Evolutionary conservation across 2,329 filamentous ascomycete species (phyloP).

Genomic region (Aurifilum marmelostoma): DNA sequence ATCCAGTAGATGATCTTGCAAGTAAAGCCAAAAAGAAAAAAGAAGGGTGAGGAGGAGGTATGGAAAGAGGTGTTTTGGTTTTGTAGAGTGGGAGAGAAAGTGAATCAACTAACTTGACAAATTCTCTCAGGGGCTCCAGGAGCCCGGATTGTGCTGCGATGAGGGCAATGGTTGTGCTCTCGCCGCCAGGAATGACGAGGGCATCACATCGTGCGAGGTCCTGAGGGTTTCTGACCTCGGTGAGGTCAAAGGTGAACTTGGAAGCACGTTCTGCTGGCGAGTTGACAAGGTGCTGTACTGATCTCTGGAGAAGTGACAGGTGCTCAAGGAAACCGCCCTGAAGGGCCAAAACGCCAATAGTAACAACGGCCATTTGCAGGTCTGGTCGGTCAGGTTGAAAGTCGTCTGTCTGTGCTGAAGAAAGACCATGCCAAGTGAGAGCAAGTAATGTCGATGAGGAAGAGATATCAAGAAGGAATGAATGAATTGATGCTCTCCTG

Average conservation of each 20-base stretch:
- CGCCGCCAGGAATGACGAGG: constrained; percentile 88
- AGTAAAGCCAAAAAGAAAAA: no score
- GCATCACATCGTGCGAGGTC: constrained; percentile 77
- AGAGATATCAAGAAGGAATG: background rate
- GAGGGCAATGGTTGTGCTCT: constrained; percentile 91
- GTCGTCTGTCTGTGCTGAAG: background rate
- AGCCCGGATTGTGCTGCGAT: constrained; percentile 81
- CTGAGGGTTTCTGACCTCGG: constrained; percentile 76
- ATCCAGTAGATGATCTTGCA: background rate
- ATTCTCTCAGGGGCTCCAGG: constrained; percentile 81
- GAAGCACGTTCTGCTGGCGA: constrained; percentile 28
- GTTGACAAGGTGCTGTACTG: constrained; percentile 55
- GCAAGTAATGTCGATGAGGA: background rate
- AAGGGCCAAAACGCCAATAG: constrained; percentile 70
- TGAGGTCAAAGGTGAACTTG: constrained; percentile 58
- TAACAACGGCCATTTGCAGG: constrained; percentile 45
- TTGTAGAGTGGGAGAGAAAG: no score
- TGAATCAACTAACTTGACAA: constrained; percentile 90
- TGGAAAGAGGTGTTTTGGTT: no score
- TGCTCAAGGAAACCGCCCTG: constrained; percentile 96
- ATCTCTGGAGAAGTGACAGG: constrained; percentile 72
- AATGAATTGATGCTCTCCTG: background rate
- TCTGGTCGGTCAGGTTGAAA: background rate
- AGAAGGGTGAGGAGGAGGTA: background rate
- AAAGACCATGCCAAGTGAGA: background rate